Evolutionary conservation across 306 rosid species (phyloP), one percentile per base, ranked within the genome.

Genomic region (Astragalus glycyphyllos): DNA sequence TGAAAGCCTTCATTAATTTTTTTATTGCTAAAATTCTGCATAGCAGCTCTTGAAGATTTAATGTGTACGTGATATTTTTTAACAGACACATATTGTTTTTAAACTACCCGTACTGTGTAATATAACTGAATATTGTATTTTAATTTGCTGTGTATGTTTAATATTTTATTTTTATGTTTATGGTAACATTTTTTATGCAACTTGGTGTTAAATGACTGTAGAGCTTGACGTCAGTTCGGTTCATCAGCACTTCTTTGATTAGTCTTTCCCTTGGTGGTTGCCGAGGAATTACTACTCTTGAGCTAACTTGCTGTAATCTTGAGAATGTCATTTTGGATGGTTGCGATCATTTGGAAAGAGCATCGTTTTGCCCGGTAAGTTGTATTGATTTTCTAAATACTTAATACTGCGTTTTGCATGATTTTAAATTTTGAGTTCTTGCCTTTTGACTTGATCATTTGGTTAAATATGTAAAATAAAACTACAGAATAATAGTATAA

Each of bases 251-350:
- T 55, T 87, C 99, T 44, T 78, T 95, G 58, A 76, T 64, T 67
- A 84, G 87, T 78, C 97, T 95, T 69, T 95, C 97, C 58, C 97
- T 95, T 71, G 96, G 87, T 69, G 97, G 97, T 75, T 95, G 99
- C 69, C 96, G 97, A 56, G 87, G 76, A 67, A 72, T 91, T 74
- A 91, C 86, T 44, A 65, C 90, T 48, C 96, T 95, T 15, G 88
- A 91, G 75, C 93, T 95, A 66, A 81, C 84, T 3, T 91, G 99
- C 73, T 93, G 90, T 44, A 73, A 82, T 83, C 97, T 95, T 44
- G 92, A 91, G 87, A 86, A 82, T 73, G 96, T 95, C 77, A 85
- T 87, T 77, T 83, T 95, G 81, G 99, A 95, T 84, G 99, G 97
- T 4, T 95, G 99, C 77, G 99, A 87, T 85, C 96, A 86, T 84